phyloP scores from a whole-genome alignment of 257 asterid species.

The Plectranthus barbatus region DNA sequence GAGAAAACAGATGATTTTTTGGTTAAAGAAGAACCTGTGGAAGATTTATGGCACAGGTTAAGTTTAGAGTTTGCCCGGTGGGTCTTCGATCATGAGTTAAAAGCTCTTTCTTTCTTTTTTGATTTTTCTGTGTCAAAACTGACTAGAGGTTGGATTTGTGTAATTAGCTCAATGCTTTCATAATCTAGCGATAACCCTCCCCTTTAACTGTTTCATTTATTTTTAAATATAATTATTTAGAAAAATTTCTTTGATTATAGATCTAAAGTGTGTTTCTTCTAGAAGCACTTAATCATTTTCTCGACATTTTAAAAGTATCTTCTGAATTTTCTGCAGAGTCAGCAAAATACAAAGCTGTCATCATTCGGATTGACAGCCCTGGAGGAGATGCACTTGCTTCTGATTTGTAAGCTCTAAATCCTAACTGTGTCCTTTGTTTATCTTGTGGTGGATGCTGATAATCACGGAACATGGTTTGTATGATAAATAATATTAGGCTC shows the following conservation, averaged over 20 bases:
- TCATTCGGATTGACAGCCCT: constrained; percentile 77
- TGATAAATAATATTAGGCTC: not conserved
- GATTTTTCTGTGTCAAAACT: not conserved
- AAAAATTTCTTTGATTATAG: not conserved
- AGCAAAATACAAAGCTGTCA: constrained; percentile 49
- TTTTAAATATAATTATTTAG: not conserved
- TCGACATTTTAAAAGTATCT: not conserved
- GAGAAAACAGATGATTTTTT: no score
- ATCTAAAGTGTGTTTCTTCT: not conserved
- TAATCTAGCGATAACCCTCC: not conserved
- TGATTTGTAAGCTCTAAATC: constrained; percentile 49
- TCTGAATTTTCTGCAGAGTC: constrained; percentile 37
- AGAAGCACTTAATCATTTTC: not conserved
- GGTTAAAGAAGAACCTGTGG: no score
- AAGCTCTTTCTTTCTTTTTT: no score
- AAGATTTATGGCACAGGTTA: not conserved
- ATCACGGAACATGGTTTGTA: not conserved
- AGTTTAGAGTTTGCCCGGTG: not conserved
- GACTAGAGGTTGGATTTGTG: not conserved
- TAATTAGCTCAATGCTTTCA: not conserved
- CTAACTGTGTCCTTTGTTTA: not conserved
- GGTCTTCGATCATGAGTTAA: not conserved
- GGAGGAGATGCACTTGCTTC: constrained; percentile 91
- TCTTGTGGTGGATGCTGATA: not conserved
- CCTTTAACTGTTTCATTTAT: not conserved